Base-by-base conservation (phyloP, 2,329 filamentous ascomycete genomes). In the Bipolaris sorokiniana region DNA sequence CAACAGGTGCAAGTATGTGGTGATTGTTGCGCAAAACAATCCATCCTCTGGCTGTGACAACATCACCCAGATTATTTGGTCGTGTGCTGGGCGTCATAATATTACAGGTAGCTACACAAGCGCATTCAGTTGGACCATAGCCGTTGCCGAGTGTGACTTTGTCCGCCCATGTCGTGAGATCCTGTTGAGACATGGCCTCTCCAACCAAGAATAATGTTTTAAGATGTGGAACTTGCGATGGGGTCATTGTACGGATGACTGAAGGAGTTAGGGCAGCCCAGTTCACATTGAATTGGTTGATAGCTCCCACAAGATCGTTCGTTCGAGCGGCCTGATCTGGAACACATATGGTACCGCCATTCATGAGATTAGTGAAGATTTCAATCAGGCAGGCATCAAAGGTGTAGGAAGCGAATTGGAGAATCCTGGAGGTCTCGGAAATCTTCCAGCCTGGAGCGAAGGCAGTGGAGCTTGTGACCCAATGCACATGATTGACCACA, bases 401-500 rank as follows among this genome's bases (percentile, higher is more conserved):
- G 0, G 76, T 79, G 51, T 79, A 80, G 0, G 77, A 73, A 1
- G 78, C 74, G 52, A 80, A 80, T 47, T 83, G 79, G 6, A 88
- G 79, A 3, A 88, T 83, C 4, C 88, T 81, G 10, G 85, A 86
- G 0, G 72, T 73, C 5, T 68, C 75, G 47, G 77, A 79, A 48
- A 86, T 83, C 1, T 79, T 76, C 59, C 67, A 68, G 5, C 56
- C 54, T 1, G 64, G 68, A 16, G 69, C 66, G 33, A 71, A 73
- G 2, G 59, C 63, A 3, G 63, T 59, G 5, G 69, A 71, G 52
- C 69, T 68, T 3, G 85, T 84, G 1, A 84, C 83, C 1, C 89
- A 78, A 0, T 85, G 82, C 0, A 77, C 77, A 64, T 90, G 88
- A 7, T 84, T 84, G 58, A 89, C 84, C 16, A 88, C 84, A 11